These are phyloP conservation scores for Claviceps sp. DNA, from an alignment of 2,329 filamentous ascomycete genomes.

Conservation along the genomic window DNA sequence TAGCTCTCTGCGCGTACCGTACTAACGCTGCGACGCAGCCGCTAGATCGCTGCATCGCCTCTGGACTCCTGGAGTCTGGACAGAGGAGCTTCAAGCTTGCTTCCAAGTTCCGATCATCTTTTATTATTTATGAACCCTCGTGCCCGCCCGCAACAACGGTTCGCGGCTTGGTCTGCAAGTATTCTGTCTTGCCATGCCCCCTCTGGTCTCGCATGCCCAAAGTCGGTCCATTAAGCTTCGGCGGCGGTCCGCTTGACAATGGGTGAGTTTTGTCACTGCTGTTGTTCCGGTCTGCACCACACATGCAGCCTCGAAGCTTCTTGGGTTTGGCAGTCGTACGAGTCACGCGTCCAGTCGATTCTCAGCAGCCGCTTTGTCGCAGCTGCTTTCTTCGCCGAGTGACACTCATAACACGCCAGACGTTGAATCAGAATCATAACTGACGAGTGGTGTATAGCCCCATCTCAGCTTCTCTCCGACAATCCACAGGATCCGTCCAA, in stretches of 20 bases:
- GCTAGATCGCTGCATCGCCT: too few relatives aligned
- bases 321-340: too few relatives aligned
- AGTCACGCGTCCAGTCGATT: neutral
- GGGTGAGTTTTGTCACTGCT: conserved; percentile 10
- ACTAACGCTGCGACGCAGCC: too few relatives aligned
- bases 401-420: neutral
- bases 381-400: conserved; percentile 1
- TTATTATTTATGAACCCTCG: neutral
- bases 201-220: conserved; percentile 9
- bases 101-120: neutral
- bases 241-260: conserved; percentile 14
- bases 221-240: conserved; percentile 9
- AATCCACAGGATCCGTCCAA: conserved; percentile 38
- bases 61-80: neutral
- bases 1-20: too few relatives aligned
- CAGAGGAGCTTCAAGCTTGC: neutral
- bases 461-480: conserved; percentile 47
- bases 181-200: conserved; percentile 3
- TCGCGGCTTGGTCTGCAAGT: neutral
- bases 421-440: neutral
- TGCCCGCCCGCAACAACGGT: neutral
- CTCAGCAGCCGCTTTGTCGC: neutral
- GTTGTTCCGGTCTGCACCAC: neutral
- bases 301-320: neutral
- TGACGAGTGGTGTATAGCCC: conserved; percentile 26